phyloP scores from a whole-genome alignment of 352 stramenopile species.

The Globisporangium iwayamae region DNA sequence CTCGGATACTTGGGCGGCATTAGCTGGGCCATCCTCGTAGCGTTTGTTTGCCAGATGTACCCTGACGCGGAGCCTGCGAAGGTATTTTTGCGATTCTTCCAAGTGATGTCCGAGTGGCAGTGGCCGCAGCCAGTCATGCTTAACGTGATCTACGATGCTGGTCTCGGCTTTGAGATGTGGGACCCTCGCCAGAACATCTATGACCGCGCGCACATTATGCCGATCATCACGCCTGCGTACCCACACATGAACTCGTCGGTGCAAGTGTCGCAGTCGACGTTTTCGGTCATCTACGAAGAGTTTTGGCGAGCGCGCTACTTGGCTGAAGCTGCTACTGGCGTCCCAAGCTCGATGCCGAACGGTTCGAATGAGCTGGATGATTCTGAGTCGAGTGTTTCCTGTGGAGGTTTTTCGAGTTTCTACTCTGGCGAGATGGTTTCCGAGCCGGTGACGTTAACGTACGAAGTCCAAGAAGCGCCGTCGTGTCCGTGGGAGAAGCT shows the following conservation, averaged over 20 bases:
- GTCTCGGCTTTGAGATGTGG: conserved; percentile 86
- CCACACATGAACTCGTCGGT: conserved; percentile 98
- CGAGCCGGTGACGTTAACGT: conserved; percentile 5
- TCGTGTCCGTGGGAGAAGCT: conserved; percentile 58
- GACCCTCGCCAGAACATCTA: conserved; percentile 79
- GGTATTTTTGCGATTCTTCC: conserved; percentile 81
- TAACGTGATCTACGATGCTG: conserved; percentile 84
- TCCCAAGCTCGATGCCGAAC: conserved; percentile 38
- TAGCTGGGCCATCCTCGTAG: conserved; percentile 97
- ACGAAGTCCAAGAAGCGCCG: not conserved
- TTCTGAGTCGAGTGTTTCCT: conserved; percentile 26
- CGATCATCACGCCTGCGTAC: conserved; percentile 98
- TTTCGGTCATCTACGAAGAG: conserved; percentile 92
- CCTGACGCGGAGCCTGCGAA: conserved; percentile 63
- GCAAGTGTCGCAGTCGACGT: conserved; percentile 92
- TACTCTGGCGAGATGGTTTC: conserved; percentile 11
- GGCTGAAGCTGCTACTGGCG: conserved; percentile 51
- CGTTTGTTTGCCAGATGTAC: conserved; percentile 92
- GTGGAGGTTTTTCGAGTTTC: conserved; percentile 3
- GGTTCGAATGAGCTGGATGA: conserved; percentile 19
- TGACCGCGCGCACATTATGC: conserved; percentile 95
- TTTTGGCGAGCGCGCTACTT: conserved; percentile 76
- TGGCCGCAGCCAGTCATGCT: conserved; percentile 81
- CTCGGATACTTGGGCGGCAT: conserved; percentile 97
- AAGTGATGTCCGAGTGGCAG: conserved; percentile 82